Percentiles rank a stretch among this genome's conserved stretches.
Evolutionary conservation across 495 filamentous ascomycete species (phyloP).

Genomic region (Penicillium angulare): DNA sequence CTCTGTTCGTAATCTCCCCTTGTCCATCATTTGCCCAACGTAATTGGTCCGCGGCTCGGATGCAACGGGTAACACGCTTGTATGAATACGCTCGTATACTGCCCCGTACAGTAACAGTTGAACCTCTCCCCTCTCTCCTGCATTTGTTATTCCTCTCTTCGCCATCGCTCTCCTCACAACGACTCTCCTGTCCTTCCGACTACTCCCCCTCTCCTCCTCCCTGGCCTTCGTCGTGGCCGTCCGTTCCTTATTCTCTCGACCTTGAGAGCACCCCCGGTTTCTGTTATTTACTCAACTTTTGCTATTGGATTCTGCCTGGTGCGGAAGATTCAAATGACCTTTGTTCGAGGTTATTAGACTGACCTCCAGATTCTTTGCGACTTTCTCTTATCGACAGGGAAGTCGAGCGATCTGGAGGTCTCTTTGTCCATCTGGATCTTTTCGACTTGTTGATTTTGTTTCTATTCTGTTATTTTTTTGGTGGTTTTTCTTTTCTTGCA

Average conservation of each 20-base stretch:
- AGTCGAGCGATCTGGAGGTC: constrained; percentile 46
- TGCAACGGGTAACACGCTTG: constrained; percentile 10
- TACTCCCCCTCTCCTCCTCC: constrained; percentile 10
- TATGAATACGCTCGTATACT: constrained; percentile 4
- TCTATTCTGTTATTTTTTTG: constrained; percentile 12
- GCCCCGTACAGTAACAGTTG: neutral
- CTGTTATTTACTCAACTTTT: constrained; percentile 4
- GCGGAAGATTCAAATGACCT: constrained; percentile 38
- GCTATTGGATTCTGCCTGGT: constrained; percentile 27
- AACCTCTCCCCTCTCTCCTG: constrained; percentile 16
- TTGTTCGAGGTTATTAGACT: constrained; percentile 26
- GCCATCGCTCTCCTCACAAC: no score
- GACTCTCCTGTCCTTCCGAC: no score
- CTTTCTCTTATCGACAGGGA: constrained; percentile 34
- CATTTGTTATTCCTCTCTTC: constrained; percentile 26
- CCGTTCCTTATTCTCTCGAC: constrained; percentile 37
- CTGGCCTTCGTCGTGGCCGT: constrained; percentile 48
- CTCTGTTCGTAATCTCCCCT: neutral
- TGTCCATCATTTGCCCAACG: neutral
- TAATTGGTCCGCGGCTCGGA: constrained; percentile 1
- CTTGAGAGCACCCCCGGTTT: neutral
- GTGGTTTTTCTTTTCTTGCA: constrained; percentile 14
- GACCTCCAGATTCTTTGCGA: constrained; percentile 44
- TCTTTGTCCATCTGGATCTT: constrained; percentile 34
- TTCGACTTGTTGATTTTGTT: constrained; percentile 14